Evolutionary conservation across 2,329 filamentous ascomycete genomes (phyloP).

Genomic region (Alternaria sp.): DNA sequence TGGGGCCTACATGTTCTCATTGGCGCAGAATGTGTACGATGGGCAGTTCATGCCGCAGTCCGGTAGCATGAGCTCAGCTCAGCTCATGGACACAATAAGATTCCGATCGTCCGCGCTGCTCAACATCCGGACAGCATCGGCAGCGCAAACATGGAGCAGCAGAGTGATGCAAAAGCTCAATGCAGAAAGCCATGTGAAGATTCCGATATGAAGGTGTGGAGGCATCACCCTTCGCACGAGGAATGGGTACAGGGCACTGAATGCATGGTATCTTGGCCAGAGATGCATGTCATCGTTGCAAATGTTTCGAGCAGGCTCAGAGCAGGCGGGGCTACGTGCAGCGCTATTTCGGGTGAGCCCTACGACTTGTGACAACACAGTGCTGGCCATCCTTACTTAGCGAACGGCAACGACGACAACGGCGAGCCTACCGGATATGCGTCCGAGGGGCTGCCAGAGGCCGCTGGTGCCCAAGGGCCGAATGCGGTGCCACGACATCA

Average conservation of each 20-base stretch:
- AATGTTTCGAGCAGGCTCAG: constrained; percentile 18
- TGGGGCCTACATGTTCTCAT: not conserved
- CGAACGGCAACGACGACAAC: constrained; percentile 5
- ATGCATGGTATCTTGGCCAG: not conserved
- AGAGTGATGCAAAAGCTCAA: constrained; percentile 13
- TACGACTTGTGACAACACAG: constrained; percentile 5
- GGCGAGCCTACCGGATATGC: not conserved
- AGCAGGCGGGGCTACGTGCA: constrained; percentile 31
- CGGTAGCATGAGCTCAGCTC: constrained; percentile 19
- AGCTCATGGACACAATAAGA: constrained; percentile 19
- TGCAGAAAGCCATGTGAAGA: constrained; percentile 14
- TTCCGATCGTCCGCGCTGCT: constrained; percentile 6
- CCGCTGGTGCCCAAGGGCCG: constrained; percentile 6
- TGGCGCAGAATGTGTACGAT: constrained; percentile 2
- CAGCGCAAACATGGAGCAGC: constrained; percentile 12
- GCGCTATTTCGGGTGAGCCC: constrained; percentile 25
- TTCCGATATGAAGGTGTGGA: not conserved
- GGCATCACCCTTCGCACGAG: constrained; percentile 1
- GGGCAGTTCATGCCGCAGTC: not conserved
- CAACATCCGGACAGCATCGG: not conserved
- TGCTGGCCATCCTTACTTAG: constrained; percentile 15
- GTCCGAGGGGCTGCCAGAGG: not conserved
- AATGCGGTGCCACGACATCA: constrained; percentile 3
- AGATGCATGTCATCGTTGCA: constrained; percentile 38
- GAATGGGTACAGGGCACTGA: constrained; percentile 10